phyloP scores from a whole-genome alignment of 768 basidiomycete species.

The Flagelloscypha sp. region DNA sequence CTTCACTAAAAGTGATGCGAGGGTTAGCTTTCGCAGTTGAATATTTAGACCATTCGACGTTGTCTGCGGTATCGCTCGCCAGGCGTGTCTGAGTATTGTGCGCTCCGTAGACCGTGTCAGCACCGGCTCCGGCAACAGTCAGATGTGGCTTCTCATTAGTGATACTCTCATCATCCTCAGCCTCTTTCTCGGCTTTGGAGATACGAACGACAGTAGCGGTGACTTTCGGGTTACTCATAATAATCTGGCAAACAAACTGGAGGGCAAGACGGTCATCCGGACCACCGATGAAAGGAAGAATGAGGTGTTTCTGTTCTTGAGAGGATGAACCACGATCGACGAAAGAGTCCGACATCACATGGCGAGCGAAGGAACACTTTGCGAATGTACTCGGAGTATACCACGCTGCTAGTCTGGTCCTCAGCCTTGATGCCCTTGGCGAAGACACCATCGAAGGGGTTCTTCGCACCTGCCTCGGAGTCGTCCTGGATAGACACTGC shows the following conservation, averaged over 20 bases:
- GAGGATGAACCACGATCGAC: constrained; percentile 57
- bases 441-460: constrained; percentile 79
- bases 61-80: constrained; percentile 77
- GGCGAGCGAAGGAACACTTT: constrained; percentile 66
- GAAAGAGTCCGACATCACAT: constrained; percentile 76
- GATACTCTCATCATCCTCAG: constrained; percentile 18
- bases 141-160: constrained; percentile 9
- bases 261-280: constrained; percentile 88
- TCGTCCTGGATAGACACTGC: constrained; percentile 21
- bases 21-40: constrained; percentile 26
- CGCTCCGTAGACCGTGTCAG: constrained; percentile 68
- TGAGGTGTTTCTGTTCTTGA: constrained; percentile 46
- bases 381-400: constrained; percentile 81
- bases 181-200: constrained; percentile 31
- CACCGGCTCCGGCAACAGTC: constrained; percentile 25
- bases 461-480: constrained; percentile 23
- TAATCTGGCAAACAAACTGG: constrained; percentile 71
- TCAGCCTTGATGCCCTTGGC: constrained; percentile 33
- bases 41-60: constrained; percentile 65
- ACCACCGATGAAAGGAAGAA: constrained; percentile 90
- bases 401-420: constrained; percentile 44
- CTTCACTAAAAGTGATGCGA: constrained; percentile 53
- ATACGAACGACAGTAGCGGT: constrained; percentile 71
- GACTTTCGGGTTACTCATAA: constrained; percentile 48
- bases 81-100: constrained; percentile 57